Base-by-base conservation (phyloP, 345 rosid species). In the Eucalyptus guilfoylei region DNA sequence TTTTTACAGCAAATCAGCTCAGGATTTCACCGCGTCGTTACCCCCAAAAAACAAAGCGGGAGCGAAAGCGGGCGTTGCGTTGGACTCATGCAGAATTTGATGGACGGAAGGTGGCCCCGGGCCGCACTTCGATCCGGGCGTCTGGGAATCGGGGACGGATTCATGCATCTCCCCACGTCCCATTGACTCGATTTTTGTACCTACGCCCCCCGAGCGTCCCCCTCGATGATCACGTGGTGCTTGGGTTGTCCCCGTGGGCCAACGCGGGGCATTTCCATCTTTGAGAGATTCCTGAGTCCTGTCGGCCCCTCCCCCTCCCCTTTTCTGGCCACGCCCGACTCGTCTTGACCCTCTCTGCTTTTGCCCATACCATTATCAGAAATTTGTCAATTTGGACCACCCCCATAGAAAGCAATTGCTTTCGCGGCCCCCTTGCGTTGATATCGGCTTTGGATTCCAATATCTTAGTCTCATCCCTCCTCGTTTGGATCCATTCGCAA, bases 391-490 rank as follows among this genome's bases (percentile, higher is more conserved):
- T 52, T 60, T 12, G 67, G 32, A 60, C 32, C 67, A 26, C 67
- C 0, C n/a, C 7, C 15, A 11, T 14, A 3, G 16, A 3, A 11
- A 6, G 2, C 32, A 3, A 5, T 11, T 26, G n/a, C 67, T 60
- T 11, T 60, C 67, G 6, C 30, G 1, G 2, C 13, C n/a, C 64
- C 60, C 28, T 0, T 28, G 58, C 24, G 60, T 55, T 5, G 7
- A 58, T 11, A 1, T 58, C n/a, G 15, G 14, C n/a, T 26, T 55
- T 55, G 10, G 62, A 9, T 58, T 11, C n/a, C 14, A 0, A 28
- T 26, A 60, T 60, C 32, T 6, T 12, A 6, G 6, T 28, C 32
- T 1, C 14, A 1, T 1, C 28, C n/a, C 8, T 13, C 32, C 67
- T 60, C 32, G 0, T 60, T 28, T 28, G n/a, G 32, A 12, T 26